Conservation (phyloP, 2,329 filamentous ascomycete species). For the Pleomassaria siparia region DNA sequence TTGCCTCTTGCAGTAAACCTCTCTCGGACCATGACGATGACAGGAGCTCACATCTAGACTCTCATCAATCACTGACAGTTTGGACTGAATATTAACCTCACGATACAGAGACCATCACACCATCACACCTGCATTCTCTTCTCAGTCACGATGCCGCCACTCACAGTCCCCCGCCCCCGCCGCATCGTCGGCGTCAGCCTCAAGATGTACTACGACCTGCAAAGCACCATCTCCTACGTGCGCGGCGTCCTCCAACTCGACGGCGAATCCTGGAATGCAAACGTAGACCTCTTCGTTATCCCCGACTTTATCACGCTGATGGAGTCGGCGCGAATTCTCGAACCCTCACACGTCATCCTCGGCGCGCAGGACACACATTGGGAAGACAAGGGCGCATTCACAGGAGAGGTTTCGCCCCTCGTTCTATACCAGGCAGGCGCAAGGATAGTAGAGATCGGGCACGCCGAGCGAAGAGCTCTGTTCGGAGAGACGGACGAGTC, state of each 20-base stretch:
- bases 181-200: constrained; percentile 72
- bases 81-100: too few relatives aligned
- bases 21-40: background rate
- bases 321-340: constrained; percentile 53
- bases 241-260: constrained; percentile 47
- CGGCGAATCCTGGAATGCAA: constrained; percentile 55
- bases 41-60: too few relatives aligned
- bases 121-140: background rate
- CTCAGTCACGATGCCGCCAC: constrained; percentile 28
- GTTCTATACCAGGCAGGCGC: constrained; percentile 69
- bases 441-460: constrained; percentile 74
- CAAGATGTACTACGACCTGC: constrained; percentile 78
- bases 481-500: constrained; percentile 74
- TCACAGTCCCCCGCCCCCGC: constrained; percentile 50
- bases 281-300: constrained; percentile 73
- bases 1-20: constrained; percentile 23
- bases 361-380: constrained; percentile 77
- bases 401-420: constrained; percentile 73
- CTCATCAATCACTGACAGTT: too few relatives aligned
- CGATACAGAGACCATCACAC: background rate
- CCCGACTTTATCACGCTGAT: constrained; percentile 73
- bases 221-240: constrained; percentile 58
- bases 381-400: constrained; percentile 72
- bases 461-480: constrained; percentile 73
- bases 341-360: constrained; percentile 57